Evolutionary conservation across 495 filamentous ascomycete species (phyloP).

Genomic region (Penicillium cataractarum): DNA sequence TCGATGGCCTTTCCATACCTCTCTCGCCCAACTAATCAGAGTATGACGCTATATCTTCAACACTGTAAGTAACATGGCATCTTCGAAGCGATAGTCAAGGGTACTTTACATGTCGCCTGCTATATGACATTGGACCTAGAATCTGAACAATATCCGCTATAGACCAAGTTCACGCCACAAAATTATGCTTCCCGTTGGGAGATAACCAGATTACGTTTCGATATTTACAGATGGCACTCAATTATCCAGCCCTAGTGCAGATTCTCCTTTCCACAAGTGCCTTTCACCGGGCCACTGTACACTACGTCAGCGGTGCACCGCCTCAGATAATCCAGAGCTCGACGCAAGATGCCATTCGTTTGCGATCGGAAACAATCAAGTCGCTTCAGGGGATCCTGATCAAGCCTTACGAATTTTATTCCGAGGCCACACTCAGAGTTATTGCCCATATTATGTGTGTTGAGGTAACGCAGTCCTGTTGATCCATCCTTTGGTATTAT

Average conservation of each 20-base stretch:
- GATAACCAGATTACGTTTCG: constrained; percentile 4
- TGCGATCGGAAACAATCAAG: constrained; percentile 4
- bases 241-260: constrained; percentile 4
- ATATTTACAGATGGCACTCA: neutral
- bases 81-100: neutral
- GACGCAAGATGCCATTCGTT: constrained; percentile 1
- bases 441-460: constrained; percentile 7
- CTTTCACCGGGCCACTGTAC: constrained; percentile 1
- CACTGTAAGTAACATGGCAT: neutral
- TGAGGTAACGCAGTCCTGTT: neutral
- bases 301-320: neutral
- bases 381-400: neutral
- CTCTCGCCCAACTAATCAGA: constrained; percentile 2
- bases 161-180: constrained; percentile 6
- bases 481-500: neutral
- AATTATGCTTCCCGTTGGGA: constrained; percentile 4
- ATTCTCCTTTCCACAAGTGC: constrained; percentile 5
- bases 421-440: neutral
- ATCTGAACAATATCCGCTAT: neutral
- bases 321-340: neutral
- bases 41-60: neutral
- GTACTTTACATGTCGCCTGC: no score
- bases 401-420: neutral
- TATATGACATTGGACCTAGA: no score
- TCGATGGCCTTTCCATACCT: constrained; percentile 1